Conservation (phyloP, 768 basidiomycete species). For the Tylopilus sp. region DNA sequence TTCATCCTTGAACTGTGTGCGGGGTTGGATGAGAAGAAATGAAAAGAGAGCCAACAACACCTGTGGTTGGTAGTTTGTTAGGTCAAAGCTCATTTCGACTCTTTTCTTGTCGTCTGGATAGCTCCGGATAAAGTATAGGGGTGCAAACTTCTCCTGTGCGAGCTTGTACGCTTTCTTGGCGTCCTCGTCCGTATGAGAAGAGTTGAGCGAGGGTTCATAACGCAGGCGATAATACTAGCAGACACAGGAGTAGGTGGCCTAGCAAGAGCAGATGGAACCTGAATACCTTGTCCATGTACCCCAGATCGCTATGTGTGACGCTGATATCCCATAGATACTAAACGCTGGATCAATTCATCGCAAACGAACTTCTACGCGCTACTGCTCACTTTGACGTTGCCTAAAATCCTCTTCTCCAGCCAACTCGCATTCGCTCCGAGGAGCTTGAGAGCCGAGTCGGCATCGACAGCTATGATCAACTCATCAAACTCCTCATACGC, state of each 20-base stretch:
- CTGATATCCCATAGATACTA: neutral
- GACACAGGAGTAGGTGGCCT: neutral
- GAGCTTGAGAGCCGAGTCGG: conserved; percentile 3
- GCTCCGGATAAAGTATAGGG: neutral
- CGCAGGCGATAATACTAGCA: neutral
- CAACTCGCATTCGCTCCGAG: neutral
- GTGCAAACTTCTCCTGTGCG: neutral
- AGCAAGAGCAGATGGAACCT: neutral
- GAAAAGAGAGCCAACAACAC: too few relatives aligned
- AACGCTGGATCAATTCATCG: neutral
- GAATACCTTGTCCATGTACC: neutral
- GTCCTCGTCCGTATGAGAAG: neutral
- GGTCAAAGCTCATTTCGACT: too few relatives aligned
- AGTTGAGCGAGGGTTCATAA: neutral
- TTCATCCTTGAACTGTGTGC: too few relatives aligned
- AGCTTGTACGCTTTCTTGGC: neutral
- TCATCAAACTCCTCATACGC: conserved; percentile 1
- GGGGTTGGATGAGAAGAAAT: too few relatives aligned
- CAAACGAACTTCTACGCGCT: neutral
- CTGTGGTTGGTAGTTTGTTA: too few relatives aligned
- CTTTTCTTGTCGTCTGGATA: conserved; percentile 1
- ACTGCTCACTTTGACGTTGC: neutral
- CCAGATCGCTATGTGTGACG: neutral
- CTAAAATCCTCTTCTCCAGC: neutral
- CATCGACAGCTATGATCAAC: conserved; percentile 6